Evolutionary conservation across 1,284 basidiomycete genomes (phyloP).

Genomic region (Volvariella volvacea): DNA sequence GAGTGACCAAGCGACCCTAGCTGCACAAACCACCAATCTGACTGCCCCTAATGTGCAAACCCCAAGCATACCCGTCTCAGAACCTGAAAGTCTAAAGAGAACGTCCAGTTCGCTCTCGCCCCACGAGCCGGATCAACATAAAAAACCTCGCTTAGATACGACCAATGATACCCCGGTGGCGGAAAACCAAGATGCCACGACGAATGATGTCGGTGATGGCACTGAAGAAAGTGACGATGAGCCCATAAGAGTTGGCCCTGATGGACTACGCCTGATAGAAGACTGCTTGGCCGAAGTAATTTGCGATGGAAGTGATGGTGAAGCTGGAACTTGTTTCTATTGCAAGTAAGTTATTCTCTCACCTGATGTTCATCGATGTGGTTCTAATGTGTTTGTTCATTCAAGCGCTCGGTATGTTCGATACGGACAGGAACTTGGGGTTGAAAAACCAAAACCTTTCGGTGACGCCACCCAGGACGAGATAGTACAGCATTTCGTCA

Average conservation of each 20-base stretch:
- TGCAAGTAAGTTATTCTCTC: conserved; percentile 39
- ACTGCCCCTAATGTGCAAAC: too few relatives aligned
- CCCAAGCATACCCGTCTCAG: too few relatives aligned
- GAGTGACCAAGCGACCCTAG: too few relatives aligned
- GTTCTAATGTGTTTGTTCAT: too few relatives aligned
- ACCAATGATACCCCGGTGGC: conserved; percentile 1
- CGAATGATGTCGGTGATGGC: conserved; percentile 4
- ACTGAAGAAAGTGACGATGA: conserved; percentile 17
- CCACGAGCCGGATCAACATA: neutral
- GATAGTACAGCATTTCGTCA: conserved; percentile 26
- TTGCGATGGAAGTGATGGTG: conserved; percentile 31
- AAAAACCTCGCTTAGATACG: conserved; percentile 10
- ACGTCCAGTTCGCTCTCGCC: too few relatives aligned
- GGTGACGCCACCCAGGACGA: conserved; percentile 23
- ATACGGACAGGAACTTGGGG: conserved; percentile 7
- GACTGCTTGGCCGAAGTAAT: conserved; percentile 43
- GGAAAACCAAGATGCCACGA: neutral
- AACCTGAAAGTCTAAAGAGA: too few relatives aligned
- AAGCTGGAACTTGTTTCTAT: conserved; percentile 35
- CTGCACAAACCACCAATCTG: too few relatives aligned
- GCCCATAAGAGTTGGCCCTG: conserved; percentile 27
- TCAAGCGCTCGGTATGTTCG: too few relatives aligned
- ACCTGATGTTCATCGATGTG: neutral
- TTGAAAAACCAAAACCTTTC: conserved; percentile 17
- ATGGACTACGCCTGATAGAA: conserved; percentile 30